Evolutionary conservation across 2,329 filamentous ascomycete species (phyloP).

Genomic region (Mycosphaerella sp.): DNA sequence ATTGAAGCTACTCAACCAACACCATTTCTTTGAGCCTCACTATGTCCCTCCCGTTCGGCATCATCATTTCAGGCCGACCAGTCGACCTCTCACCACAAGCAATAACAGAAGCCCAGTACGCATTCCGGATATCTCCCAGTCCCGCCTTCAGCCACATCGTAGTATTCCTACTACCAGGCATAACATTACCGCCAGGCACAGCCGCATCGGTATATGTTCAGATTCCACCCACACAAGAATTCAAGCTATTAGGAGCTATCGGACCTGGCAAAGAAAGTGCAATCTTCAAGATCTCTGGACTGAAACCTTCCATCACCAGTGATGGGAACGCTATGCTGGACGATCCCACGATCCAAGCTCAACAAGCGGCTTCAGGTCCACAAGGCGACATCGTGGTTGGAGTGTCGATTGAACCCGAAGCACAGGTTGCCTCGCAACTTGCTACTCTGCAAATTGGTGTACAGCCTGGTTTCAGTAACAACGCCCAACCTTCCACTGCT

Average conservation of each 20-base stretch:
- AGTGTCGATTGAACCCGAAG: conserved; percentile 71
- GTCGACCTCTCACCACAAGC: conserved; percentile 53
- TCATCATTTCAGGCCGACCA: conserved; percentile 56
- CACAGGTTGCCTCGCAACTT: conserved; percentile 64
- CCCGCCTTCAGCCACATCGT: conserved; percentile 67
- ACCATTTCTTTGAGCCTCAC: background rate
- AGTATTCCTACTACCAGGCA: conserved; percentile 79
- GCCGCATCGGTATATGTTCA: conserved; percentile 90
- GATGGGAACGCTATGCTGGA: conserved; percentile 48
- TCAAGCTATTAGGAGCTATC: conserved; percentile 82
- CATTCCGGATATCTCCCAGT: conserved; percentile 57
- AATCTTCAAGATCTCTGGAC: conserved; percentile 68
- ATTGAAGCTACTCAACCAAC: background rate
- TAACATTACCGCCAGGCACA: conserved; percentile 64
- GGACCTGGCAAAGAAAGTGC: conserved; percentile 86
- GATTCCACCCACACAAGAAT: conserved; percentile 55
- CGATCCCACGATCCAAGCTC: conserved; percentile 30
- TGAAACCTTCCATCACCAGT: conserved; percentile 39
- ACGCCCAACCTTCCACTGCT: conserved; percentile 26
- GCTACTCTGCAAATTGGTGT: conserved; percentile 49
- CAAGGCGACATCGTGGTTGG: conserved; percentile 63
- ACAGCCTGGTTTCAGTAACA: background rate
- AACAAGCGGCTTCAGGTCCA: conserved; percentile 15
- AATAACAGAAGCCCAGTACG: conserved; percentile 56
- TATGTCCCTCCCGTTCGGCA: conserved; percentile 49